phyloP scores from a whole-genome alignment of 192 early-diverging fungal genomes.

The Obelidium mucronatum region DNA sequence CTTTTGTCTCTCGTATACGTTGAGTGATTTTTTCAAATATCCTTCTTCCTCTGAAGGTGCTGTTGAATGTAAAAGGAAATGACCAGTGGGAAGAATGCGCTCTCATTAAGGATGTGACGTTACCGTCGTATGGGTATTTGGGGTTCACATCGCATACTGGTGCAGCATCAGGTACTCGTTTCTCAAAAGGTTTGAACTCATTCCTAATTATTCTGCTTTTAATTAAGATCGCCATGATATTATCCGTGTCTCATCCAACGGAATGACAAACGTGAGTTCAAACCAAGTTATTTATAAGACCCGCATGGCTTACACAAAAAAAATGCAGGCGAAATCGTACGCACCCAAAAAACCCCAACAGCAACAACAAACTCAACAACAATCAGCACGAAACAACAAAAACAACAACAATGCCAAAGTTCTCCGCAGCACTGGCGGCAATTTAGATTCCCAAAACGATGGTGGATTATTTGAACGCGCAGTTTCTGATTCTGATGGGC shows the following conservation, averaged over 20 bases:
- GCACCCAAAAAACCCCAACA: not conserved
- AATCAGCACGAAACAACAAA: not conserved
- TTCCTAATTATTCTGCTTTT: too few species aligned
- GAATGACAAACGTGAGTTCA: slow-evolving; percentile 40
- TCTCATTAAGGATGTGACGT: slow-evolving; percentile 69
- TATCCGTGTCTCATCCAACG: slow-evolving; percentile 32
- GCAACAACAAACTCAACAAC: not conserved
- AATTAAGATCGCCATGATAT: slow-evolving; percentile 49
- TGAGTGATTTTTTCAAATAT: too few species aligned
- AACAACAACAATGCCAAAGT: not conserved
- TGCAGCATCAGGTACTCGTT: slow-evolving; percentile 80
- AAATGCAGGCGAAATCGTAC: not conserved
- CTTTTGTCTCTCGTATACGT: too few species aligned
- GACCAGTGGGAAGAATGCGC: slow-evolving; percentile 87
- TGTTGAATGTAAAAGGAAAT: slow-evolving; percentile 59
- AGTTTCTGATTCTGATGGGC: slow-evolving; percentile 3
- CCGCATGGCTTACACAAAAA: not conserved
- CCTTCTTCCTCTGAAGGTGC: slow-evolving; percentile 55
- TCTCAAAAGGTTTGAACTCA: too few species aligned
- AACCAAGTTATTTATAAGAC: not conserved
- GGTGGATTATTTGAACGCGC: not conserved
- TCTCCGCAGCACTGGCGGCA: too few species aligned
- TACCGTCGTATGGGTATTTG: slow-evolving; percentile 78
- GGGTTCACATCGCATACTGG: slow-evolving; percentile 94
- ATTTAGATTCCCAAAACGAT: too few species aligned